Evolutionary conservation across 2,329 filamentous ascomycete genomes (phyloP), one percentile per base, ranked within the genome.

Genomic region (Fusarium veterinarium): DNA sequence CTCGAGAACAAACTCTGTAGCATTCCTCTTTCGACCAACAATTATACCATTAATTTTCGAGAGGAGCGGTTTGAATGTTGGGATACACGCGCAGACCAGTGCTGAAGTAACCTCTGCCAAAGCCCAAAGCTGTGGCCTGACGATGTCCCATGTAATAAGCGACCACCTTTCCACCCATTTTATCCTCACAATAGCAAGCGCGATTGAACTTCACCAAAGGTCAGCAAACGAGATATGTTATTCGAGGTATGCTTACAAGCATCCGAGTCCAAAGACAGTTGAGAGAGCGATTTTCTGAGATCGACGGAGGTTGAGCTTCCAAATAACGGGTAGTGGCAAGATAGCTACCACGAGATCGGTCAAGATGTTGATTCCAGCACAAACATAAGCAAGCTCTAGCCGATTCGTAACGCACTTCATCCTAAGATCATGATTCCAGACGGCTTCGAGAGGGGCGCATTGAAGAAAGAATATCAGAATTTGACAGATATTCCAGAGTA

Each of bases 21-120:
- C 5, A 1, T 44, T 58, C 23, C 37, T 49, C 11, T 13, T 1
- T 20, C 38, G 5, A 2, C 33, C 9, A 40, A 44, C 10, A 23
- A 28, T 14, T 3, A 30, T 20, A n/a, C 19, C 9, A 20, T 30
- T 41, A 5, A 53, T 20, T 9, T 44, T 35, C 3, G 38, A 12
- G 1, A 75, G 25, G 1, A 75, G 25, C 11, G 69, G 73, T 8
- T 71, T 60, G 8, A 69, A 65, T 0, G 73, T 75, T 6, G 74
- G 74, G 5, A 76, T 52, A 2, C 74, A 76, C 2, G 69, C 69
- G 30, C 69, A 75, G 9, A 53, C 35, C 10, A 76, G 41, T 6
- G 71, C 69, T 0, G 74, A 69, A 12, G 63, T 69, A 2, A 64
- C 19, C 31, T 76, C 74, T 1, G 74, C 64, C 2, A 76, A 67